Conservation (phyloP, 768 basidiomycete species). For the Mrakia gelida region DNA sequence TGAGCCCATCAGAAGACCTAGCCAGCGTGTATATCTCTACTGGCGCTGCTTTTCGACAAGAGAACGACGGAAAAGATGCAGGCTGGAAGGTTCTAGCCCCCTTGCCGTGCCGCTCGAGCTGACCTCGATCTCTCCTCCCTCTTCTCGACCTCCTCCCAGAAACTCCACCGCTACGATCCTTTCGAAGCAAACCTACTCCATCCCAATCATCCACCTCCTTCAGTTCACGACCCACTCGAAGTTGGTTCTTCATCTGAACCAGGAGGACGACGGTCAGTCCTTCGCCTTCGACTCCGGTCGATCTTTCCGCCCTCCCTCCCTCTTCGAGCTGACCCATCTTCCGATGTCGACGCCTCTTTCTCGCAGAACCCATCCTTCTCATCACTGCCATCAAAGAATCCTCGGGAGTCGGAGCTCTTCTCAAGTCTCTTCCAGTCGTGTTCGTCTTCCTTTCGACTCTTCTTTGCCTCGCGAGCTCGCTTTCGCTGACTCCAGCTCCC, state of each 20-base stretch:
- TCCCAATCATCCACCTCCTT: conserved; percentile 7
- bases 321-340: background rate
- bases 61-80: too few relatives aligned
- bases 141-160: background rate
- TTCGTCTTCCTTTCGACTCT: background rate
- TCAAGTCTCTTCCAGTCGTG: background rate
- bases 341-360: too few relatives aligned
- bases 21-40: too few relatives aligned
- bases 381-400: conserved; percentile 3
- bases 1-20: too few relatives aligned
- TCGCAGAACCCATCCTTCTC: background rate
- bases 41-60: too few relatives aligned
- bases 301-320: background rate
- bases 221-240: background rate
- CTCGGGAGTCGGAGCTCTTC: background rate
- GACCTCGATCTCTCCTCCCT: background rate
- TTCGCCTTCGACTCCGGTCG: background rate
- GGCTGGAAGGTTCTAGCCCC: too few relatives aligned
- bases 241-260: background rate
- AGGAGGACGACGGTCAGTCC: conserved; percentile 6
- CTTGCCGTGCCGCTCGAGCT: background rate
- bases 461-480: too few relatives aligned
- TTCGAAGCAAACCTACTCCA: conserved; percentile 11
- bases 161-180: background rate
- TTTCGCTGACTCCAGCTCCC: background rate